These are phyloP conservation scores for Plasmopara halstedii DNA, from an alignment of 352 stramenopile genomes.

Conservation along the genomic window DNA sequence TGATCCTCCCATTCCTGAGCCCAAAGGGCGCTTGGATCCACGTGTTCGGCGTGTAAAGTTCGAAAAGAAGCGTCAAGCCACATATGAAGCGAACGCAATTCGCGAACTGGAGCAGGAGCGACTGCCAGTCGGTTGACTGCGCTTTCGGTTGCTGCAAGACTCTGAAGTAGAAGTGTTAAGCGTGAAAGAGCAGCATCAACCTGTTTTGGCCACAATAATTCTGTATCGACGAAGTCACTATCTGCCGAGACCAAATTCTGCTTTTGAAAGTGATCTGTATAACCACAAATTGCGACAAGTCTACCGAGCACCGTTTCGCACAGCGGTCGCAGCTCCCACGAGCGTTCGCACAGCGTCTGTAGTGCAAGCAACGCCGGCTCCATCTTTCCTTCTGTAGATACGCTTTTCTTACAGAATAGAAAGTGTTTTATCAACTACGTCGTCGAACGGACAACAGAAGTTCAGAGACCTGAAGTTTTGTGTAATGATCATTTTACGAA, in stretches of 20 bases:
- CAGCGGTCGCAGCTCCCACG: conserved; percentile 28
- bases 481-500: too few species aligned
- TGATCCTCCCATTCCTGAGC: conserved; percentile 37
- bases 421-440: neutral
- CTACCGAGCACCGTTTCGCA: conserved; percentile 26
- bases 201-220: conserved; percentile 16
- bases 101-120: conserved; percentile 19
- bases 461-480: too few species aligned
- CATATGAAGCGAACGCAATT: conserved; percentile 32
- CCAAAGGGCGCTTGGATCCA: conserved; percentile 40
- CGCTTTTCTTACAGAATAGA: neutral
- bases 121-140: conserved; percentile 32
- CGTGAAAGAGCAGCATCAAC: conserved; percentile 21
- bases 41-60: conserved; percentile 29
- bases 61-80: conserved; percentile 32
- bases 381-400: conserved; percentile 3
- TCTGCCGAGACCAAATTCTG: conserved; percentile 10
- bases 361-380: conserved; percentile 21
- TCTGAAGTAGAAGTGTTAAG: conserved; percentile 25
- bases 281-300: conserved; percentile 27
- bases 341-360: conserved; percentile 17
- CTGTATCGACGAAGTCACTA: conserved; percentile 5
- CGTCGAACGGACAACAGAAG: too few species aligned
- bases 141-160: conserved; percentile 17
- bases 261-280: conserved; percentile 22